A percentile compares a stretch with the other conserved stretches of the same genome.
phyloP scores from a whole-genome alignment of 2,329 filamentous ascomycete species.

The Arthroderma sp. region DNA sequence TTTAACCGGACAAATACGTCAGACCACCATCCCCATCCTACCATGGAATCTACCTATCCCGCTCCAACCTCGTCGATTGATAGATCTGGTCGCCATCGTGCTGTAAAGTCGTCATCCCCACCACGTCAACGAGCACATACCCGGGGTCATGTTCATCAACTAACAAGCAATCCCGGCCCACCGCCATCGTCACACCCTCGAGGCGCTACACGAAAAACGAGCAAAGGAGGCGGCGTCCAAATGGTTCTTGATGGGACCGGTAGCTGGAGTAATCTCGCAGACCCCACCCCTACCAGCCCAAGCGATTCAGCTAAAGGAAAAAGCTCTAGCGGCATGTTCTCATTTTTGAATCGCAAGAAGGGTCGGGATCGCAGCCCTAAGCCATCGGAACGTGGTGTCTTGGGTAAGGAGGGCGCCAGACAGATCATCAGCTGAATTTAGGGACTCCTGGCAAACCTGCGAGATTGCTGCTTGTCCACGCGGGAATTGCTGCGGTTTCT shows the following conservation, averaged over 20 bases:
- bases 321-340: constrained; percentile 64
- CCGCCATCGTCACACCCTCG: constrained; percentile 34
- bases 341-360: constrained; percentile 80
- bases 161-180: too few relatives aligned
- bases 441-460: not conserved
- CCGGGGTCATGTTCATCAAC: too few relatives aligned
- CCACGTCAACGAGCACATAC: constrained; percentile 14
- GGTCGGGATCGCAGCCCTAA: constrained; percentile 84
- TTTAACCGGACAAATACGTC: constrained; percentile 10
- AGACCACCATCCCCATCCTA: not conserved
- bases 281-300: constrained; percentile 64
- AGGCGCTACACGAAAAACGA: constrained; percentile 56
- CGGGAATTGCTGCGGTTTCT: too few relatives aligned
- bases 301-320: constrained; percentile 40
- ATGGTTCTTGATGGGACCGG: constrained; percentile 80
- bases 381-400: constrained; percentile 79
- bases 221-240: constrained; percentile 72
- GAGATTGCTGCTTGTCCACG: too few relatives aligned
- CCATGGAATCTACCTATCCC: too few relatives aligned
- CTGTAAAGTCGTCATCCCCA: constrained; percentile 11
- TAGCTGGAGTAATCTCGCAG: constrained; percentile 82
- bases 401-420: constrained; percentile 88
- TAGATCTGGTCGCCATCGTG: not conserved
- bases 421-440: constrained; percentile 50
- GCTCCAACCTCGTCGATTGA: too few relatives aligned